Base-by-base conservation (phyloP, 2,329 filamentous ascomycete genomes). In the Phialophora verrucosa region DNA sequence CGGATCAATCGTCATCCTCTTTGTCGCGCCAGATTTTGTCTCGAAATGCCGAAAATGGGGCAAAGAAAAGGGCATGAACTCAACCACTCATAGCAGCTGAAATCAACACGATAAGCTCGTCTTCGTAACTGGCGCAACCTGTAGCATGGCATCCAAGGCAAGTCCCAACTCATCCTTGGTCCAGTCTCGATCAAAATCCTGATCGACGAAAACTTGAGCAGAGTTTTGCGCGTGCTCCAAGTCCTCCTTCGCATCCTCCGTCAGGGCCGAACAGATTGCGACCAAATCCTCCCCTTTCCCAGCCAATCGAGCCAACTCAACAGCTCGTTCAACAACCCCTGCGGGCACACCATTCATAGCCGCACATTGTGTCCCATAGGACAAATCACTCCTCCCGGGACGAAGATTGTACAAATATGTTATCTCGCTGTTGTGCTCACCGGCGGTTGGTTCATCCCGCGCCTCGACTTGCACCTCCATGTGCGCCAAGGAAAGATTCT, bases 281-380 rank as follows among this genome's bases (percentile, higher is more conserved):
- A 90, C 85, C 1, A 98, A 81, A 76, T 96, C 91, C 74, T 94
- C 90, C 6, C 92, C 91, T 59, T 84, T 86, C 17, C 87, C 86
- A 38, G 90, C 82, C 17, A 95, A 80, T 6, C 87, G 77, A 25
- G 90, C 87, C 42, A 99, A 83, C 7, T 89, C 85, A 69, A 92
- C 89, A 0, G 94, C 93, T 63, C 93, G 87, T 17, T 89, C 81
- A 6, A 97, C 85, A 10, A 98, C 86, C 4, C 84, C 83, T 20
- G 79, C 74, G 32, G 92, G 89, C 14, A 99, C 88, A 0, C 93
- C 93, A 73, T 96, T 97, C 77, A 96, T 86, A 3, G 88, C 88
- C 31, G 95, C 95, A 75, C 95, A 98, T 61, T 86, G 85, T 31
- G 89, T 91, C 0, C 95, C 95, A 74, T 96, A 96, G 74, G 93